Evolutionary conservation across 768 basidiomycete species (phyloP).

Genomic region (Termitomyces sp.): DNA sequence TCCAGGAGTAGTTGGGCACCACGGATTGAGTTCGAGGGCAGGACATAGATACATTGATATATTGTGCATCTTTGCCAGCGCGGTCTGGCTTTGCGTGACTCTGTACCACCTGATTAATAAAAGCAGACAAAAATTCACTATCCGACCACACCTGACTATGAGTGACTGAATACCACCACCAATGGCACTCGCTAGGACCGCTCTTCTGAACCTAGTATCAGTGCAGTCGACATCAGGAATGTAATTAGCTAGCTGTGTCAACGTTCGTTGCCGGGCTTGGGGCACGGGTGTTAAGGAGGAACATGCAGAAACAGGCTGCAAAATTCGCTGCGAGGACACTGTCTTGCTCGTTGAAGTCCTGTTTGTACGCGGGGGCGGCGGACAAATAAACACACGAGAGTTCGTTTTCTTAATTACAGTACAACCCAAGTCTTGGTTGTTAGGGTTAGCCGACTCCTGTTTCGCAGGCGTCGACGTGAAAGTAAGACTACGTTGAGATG

Average conservation of each 20-base stretch:
- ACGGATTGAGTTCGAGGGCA: constrained; percentile 48
- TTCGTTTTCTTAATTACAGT: not conserved
- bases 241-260: constrained; percentile 22
- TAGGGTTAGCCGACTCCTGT: not conserved
- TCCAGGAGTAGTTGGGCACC: constrained; percentile 47
- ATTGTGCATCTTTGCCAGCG: constrained; percentile 25
- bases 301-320: not conserved
- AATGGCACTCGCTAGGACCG: constrained; percentile 31
- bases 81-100: constrained; percentile 22
- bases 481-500: not conserved
- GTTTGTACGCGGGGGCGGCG: not conserved
- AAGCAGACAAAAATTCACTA: not conserved
- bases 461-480: not conserved
- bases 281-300: constrained; percentile 11
- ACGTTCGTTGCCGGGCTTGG: constrained; percentile 15
- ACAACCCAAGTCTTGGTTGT: not conserved
- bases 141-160: constrained; percentile 27
- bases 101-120: constrained; percentile 14
- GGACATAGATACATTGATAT: constrained; percentile 46
- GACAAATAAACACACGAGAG: not conserved
- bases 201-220: constrained; percentile 35
- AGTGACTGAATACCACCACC: constrained; percentile 37
- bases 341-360: not conserved
- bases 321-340: not conserved
- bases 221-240: constrained; percentile 16